phyloP scores from a whole-genome alignment of 345 rosid species.

The Combretum micranthum region DNA sequence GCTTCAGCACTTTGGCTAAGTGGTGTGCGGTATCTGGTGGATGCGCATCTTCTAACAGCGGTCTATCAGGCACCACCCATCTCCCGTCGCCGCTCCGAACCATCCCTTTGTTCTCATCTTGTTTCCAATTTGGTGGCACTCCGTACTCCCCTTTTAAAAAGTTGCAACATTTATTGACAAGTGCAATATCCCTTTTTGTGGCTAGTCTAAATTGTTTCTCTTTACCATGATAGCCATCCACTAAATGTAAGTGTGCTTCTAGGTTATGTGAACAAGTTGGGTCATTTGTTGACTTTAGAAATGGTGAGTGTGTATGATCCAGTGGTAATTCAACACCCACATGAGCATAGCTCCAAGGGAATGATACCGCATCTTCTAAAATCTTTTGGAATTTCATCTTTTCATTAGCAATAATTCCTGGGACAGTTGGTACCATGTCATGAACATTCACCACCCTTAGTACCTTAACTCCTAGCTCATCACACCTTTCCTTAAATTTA shows the following conservation, averaged over 20 bases:
- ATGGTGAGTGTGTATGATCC: conserved; percentile 17
- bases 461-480: conserved; percentile 18
- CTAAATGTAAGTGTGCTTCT: conserved; percentile 20
- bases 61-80: conserved; percentile 11
- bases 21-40: too few relatives aligned
- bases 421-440: conserved; percentile 14
- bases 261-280: conserved; percentile 16
- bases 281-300: conserved; percentile 14
- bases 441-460: conserved; percentile 20
- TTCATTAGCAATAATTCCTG: conserved; percentile 22
- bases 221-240: conserved; percentile 20
- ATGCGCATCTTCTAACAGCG: too few relatives aligned
- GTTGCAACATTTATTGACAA: conserved; percentile 17
- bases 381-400: neutral
- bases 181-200: conserved; percentile 16
- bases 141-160: conserved; percentile 13
- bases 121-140: conserved; percentile 16
- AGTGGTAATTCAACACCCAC: conserved; percentile 18
- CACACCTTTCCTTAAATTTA: conserved; percentile 15
- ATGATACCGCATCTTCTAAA: neutral
- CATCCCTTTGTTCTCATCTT: conserved; percentile 15
- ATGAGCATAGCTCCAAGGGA: conserved; percentile 18
- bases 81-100: conserved; percentile 9
- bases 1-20: too few relatives aligned
- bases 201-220: conserved; percentile 8